phyloP scores from a whole-genome alignment of 176 grass and related monocot species.

The maize (Zea mays) region Zm-B73-REFERENCE-NAM-5.0 NC_050104.1:20444001-20444500 shows the following conservation, averaged over 20 bases:
- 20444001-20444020: slow-evolving; percentile 54
- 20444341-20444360: neutral
- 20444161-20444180: too few species aligned
- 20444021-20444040: slow-evolving; percentile 97
- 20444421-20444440: neutral
- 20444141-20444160: too few species aligned
- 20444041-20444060: slow-evolving; percentile 84
- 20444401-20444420: neutral
- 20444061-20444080: too few species aligned
- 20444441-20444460: neutral
- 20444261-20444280: neutral
- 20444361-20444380: neutral
- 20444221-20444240: slow-evolving; percentile 1
- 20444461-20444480: neutral
- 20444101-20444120: too few species aligned
- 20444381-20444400: neutral
- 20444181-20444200: slow-evolving; percentile 7
- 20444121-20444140: too few species aligned
- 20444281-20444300: neutral
- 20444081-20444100: too few species aligned
- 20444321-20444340: too few species aligned
- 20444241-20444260: slow-evolving; percentile 18
- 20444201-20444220: slow-evolving; percentile 34
- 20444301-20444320: neutral
- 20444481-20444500: slow-evolving; percentile 23